A percentile compares a stretch with the other conserved stretches of the same genome.
These are phyloP conservation scores for Fusarium sp. DNA, from an alignment of 2,329 filamentous ascomycete species.

Conservation along the genomic window DNA sequence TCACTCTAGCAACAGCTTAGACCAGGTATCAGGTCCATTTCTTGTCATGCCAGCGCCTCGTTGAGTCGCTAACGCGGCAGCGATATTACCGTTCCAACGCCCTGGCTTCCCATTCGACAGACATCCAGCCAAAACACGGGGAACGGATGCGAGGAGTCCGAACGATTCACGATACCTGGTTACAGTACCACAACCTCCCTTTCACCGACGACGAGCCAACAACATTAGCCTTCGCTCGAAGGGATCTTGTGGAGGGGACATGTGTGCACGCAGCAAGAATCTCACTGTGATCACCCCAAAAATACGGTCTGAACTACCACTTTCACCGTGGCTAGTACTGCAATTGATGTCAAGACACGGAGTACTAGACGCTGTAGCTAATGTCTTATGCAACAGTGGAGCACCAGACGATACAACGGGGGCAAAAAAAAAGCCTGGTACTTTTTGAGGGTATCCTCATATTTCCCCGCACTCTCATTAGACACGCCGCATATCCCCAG, in stretches of 20 bases:
- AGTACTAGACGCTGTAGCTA: conserved; percentile 3
- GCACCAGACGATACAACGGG: conserved; percentile 6
- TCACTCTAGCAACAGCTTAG: conserved; percentile 21
- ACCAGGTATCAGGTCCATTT: conserved; percentile 21
- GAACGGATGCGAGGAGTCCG: conserved; percentile 19
- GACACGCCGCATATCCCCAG: conserved; percentile 32
- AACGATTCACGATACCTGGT: conserved; percentile 25
- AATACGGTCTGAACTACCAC: conserved; percentile 24
- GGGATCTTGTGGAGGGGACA: conserved; percentile 41
- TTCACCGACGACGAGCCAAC: conserved; percentile 46
- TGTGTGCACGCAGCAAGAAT: conserved; percentile 6
- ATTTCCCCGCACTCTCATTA: conserved; percentile 40
- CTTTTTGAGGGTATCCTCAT: conserved; percentile 31
- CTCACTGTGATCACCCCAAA: conserved; percentile 27
- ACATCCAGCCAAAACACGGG: conserved; percentile 12
- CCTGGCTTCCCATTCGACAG: no score
- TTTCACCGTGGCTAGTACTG: conserved; percentile 7
- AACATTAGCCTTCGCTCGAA: conserved; percentile 49
- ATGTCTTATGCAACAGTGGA: conserved; percentile 28
- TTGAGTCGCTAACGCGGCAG: conserved; percentile 10
- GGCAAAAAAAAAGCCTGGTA: conserved; percentile 3
- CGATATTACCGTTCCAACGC: no score
- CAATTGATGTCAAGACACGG: conserved; percentile 5
- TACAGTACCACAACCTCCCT: conserved; percentile 44
- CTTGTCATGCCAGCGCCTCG: conserved; percentile 20